Base-by-base conservation (phyloP, 352 stramenopile genomes). In the Globisporangium takayamanum region DNA sequence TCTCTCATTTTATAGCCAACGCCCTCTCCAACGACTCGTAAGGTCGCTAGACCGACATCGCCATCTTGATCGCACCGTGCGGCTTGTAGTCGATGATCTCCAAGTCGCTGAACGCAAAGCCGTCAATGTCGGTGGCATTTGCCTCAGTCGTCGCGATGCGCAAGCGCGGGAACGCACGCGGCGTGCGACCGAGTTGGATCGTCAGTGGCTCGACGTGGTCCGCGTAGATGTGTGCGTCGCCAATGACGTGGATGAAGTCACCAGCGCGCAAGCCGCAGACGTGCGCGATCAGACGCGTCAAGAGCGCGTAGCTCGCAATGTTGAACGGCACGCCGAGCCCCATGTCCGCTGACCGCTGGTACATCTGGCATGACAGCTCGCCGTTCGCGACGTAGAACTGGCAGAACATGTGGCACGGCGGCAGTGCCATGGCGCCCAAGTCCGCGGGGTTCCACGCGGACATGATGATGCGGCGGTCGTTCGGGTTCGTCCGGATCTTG, bases 401-500 rank as follows among this genome's bases (percentile, higher is more conserved):
- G 71, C 94, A 99, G 64, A 99, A 98, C 94, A 99, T 98, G 83
- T 99, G 98, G 76, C 98, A 99, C 26, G 98, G 98, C 45, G 98
- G 97, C 42, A 99, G 70, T 22, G 97, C 97, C 98, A 99, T 99
- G 55, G 94, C 73, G 46, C 86, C 74, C 18, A 99, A 79, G 68
- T 98, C 97, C 0, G 84, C 73, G 16, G 98, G 98, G 78, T 99
- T 99, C 98, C 98, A 99, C 10, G 98, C 98, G 33, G 92, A 98
- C 60, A 99, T 74, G 44, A 99, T 79, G 70, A 99, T 99, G 22
- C 98, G 87, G 25, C 98, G 90, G 78, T 99, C 96, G 63, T 96
- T 96, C 12, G 97, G 98, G 66, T 98, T 98, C 44, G 89, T 95
- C 37, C 90, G 96, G 59, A 99, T 97, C 65, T 98, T 99, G 59